Percentiles rank a stretch among this genome's conserved stretches.
Evolutionary conservation across 2,329 filamentous ascomycete species (phyloP).

Genomic region (Graphiopsis chlorocephala): DNA sequence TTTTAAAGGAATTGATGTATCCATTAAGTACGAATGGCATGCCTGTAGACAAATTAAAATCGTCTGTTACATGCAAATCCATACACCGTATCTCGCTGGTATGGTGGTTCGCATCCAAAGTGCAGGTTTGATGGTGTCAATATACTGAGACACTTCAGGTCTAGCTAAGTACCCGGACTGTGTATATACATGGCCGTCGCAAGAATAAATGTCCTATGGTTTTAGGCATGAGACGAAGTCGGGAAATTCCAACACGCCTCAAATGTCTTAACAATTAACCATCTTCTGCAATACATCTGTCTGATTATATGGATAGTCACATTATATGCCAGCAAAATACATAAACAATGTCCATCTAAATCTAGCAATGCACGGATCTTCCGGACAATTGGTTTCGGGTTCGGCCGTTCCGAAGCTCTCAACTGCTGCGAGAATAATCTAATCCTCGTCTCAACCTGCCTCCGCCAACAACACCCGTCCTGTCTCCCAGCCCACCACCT

Average conservation of each 20-base stretch:
- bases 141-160: not conserved
- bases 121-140: not conserved
- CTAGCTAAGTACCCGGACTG: not conserved
- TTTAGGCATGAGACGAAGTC: not conserved
- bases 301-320: not conserved
- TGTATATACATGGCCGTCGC: not conserved
- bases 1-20: not conserved
- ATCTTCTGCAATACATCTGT: not conserved
- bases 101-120: not conserved
- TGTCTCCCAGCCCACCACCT: constrained; percentile 6
- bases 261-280: not conserved
- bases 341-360: not conserved
- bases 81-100: not conserved
- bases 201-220: not conserved
- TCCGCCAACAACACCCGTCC: not conserved
- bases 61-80: not conserved
- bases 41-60: not conserved
- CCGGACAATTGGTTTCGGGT: not conserved
- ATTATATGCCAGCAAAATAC: not conserved
- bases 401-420: not conserved
- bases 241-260: not conserved
- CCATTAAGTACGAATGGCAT: not conserved
- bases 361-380: constrained; percentile 1
- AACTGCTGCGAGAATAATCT: not conserved
- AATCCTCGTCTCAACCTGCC: not conserved